Conservation (phyloP, 148 eudicot species). For the Rhododendron griersonianum region DNA sequence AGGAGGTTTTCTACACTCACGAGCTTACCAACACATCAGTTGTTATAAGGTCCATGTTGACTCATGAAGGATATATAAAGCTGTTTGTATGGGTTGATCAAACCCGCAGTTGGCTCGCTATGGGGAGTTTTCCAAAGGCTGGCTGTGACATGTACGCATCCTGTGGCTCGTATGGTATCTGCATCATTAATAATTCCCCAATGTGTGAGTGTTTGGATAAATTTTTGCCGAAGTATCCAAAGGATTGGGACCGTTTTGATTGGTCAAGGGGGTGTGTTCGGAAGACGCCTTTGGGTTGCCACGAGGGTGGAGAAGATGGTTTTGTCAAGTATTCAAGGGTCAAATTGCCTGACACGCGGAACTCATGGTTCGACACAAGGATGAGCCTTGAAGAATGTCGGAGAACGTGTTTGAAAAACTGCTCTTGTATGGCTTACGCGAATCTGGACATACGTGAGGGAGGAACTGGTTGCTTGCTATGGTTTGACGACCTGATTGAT, state of each 20-base stretch:
- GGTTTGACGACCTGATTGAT: slow-evolving; percentile 37
- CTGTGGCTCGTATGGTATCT: background rate
- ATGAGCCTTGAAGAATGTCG: slow-evolving; percentile 34
- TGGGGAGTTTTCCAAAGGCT: no score
- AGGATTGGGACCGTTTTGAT: no score
- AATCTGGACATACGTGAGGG: slow-evolving; percentile 21
- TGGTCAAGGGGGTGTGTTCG: slow-evolving; percentile 30
- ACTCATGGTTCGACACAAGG: slow-evolving; percentile 27
- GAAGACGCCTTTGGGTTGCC: slow-evolving; percentile 14
- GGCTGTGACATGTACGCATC: no score
- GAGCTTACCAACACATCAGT: no score
- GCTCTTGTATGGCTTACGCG: slow-evolving; percentile 42
- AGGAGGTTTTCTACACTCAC: no score
- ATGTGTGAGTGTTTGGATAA: background rate
- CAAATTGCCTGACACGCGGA: slow-evolving; percentile 31
- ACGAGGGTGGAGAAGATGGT: slow-evolving; percentile 18
- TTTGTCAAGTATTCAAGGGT: slow-evolving; percentile 25
- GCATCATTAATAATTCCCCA: slow-evolving; percentile 6
- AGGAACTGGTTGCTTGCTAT: slow-evolving; percentile 43
- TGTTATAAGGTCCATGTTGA: no score
- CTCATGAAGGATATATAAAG: no score
- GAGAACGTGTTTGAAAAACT: slow-evolving; percentile 29
- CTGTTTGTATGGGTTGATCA: no score
- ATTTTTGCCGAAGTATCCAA: no score
- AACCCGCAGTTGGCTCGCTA: no score